Evolutionary conservation across 73 alveolate species (phyloP), one percentile per base, ranked within the genome.

Genomic region (Paraurostyla sp.): DNA sequence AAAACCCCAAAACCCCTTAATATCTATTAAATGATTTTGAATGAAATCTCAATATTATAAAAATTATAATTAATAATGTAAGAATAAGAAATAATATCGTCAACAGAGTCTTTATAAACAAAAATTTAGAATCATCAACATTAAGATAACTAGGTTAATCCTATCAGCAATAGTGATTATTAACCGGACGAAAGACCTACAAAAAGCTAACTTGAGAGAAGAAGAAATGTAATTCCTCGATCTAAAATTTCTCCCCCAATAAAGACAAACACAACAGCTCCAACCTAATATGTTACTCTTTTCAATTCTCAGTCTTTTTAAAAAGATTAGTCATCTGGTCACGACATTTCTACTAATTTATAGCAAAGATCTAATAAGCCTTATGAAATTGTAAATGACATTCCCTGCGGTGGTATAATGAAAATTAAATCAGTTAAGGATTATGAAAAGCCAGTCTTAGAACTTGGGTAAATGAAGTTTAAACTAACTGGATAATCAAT

Each of bases 21-120:
- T n/a, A n/a, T n/a, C n/a, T n/a, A n/a, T n/a, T 18, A 4, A 20
- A 35, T 6, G 23, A 13, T 52, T 52, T 52, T 13, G 23, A n/a
- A 20, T 18, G 23, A 52, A 9, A 9, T 18, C 4, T 52, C 13
- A 20, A 52, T 52, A 52, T 52, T 18, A 60, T 60, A 60, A 9
- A 29, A 60, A 60, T 60, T 30, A 16, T 29, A 29, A 60, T 60
- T 60, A 60, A 60, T 60, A 60, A 60, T 60, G 78, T 50, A 60
- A 60, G 78, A 60, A 60, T 60, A 60, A 60, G 78, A 60, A 60
- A 60, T 60, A 29, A 60, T 60, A 60, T 45, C 51, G 20, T 60
- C 78, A 60, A 30, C 78, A 13, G 78, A 60, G 45, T 60, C 78
- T 9, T 33, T 60, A 23, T 16, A 60, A n/a, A n/a, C n/a, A 60